These are phyloP conservation scores for Populus tomentosa DNA, from an alignment of 441 rosid species.

Conservation along the genomic window DNA sequence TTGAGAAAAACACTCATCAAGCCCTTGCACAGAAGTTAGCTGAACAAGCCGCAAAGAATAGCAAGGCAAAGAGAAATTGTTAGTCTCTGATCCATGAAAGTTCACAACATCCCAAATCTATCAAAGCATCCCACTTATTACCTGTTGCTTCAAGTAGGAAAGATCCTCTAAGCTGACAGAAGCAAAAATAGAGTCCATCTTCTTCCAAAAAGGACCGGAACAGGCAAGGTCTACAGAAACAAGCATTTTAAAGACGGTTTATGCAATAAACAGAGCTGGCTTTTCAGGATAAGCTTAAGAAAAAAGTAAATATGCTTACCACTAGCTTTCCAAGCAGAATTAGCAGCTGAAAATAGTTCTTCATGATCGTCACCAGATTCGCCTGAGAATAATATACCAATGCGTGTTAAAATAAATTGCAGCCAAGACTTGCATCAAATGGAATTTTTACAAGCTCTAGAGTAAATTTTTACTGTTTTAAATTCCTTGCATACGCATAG, in stretches of 20 bases:
- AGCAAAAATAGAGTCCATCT: slow-evolving; percentile 69
- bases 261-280: neutral
- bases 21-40: neutral
- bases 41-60: neutral
- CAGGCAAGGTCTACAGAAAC: slow-evolving; percentile 58
- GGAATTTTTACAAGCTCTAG: neutral
- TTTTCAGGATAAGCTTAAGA: neutral
- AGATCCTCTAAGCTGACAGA: slow-evolving; percentile 57
- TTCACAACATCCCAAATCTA: slow-evolving; percentile 12
- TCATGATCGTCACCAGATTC: slow-evolving; percentile 88
- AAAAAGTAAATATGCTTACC: slow-evolving; percentile 43
- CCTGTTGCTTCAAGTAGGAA: slow-evolving; percentile 81
- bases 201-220: slow-evolving; percentile 82
- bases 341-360: slow-evolving; percentile 80
- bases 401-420: slow-evolving; percentile 2
- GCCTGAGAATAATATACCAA: slow-evolving; percentile 43
- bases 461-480: neutral
- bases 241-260: slow-evolving; percentile 1
- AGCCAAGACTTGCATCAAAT: slow-evolving; percentile 6
- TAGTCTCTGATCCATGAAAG: slow-evolving; percentile 3
- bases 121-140: slow-evolving; percentile 21
- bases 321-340: slow-evolving; percentile 63
- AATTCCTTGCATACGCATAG: neutral
- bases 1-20: neutral
- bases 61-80: slow-evolving; percentile 11